Percentiles rank a stretch among this genome's conserved stretches.
phyloP scores from a whole-genome alignment of 1,139 yeast genomes.

The Pichia cactophila region DNA sequence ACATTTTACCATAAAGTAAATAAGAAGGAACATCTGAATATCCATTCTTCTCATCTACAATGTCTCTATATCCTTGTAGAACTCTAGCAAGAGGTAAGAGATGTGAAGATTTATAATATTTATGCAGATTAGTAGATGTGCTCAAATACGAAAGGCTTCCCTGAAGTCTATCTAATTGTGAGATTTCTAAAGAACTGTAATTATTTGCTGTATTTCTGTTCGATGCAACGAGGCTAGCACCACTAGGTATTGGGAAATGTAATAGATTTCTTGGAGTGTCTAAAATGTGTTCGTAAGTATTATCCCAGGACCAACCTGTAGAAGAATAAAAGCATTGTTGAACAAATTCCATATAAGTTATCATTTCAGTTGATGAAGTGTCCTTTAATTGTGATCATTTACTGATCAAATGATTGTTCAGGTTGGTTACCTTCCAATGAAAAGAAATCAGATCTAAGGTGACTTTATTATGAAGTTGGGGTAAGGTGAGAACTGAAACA shows the following conservation, averaged over 20 bases:
- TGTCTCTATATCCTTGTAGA: constrained; percentile 65
- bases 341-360: constrained; percentile 78
- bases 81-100: constrained; percentile 60
- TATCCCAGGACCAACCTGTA: constrained; percentile 73
- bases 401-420: not conserved
- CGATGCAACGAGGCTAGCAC: constrained; percentile 59
- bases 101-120: constrained; percentile 42
- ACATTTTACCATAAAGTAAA: constrained; percentile 74
- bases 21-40: constrained; percentile 9
- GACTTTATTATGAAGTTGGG: too few species aligned
- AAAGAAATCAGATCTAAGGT: too few species aligned
- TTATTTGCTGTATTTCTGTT: constrained; percentile 65
- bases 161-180: constrained; percentile 60
- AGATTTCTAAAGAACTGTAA: constrained; percentile 67
- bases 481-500: too few species aligned
- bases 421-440: too few species aligned
- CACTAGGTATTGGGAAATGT: constrained; percentile 69
- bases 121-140: constrained; percentile 50
- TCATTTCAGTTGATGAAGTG: constrained; percentile 37
- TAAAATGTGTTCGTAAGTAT: constrained; percentile 64
- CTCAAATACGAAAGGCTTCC: constrained; percentile 83
- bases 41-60: constrained; percentile 18
- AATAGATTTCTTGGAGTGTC: constrained; percentile 65
- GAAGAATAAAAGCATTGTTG: constrained; percentile 60
- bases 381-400: too few species aligned